These are phyloP conservation scores for Cyberlindnera maclurae DNA, from an alignment of 805 yeast genomes.

Conservation along the genomic window DNA sequence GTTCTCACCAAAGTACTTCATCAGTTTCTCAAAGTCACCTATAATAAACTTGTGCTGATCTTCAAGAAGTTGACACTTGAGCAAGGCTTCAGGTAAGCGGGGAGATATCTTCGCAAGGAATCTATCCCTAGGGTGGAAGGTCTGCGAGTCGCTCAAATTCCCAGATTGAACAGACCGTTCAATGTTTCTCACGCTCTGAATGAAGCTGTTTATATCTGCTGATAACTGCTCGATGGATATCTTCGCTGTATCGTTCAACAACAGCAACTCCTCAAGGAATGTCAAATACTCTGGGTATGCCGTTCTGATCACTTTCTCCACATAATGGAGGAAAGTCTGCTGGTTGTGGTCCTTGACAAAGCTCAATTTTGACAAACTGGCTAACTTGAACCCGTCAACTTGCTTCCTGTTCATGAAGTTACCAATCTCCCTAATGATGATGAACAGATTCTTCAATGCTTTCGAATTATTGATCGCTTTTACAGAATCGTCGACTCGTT, in stretches of 20 bases:
- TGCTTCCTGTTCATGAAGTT: conserved; percentile 96
- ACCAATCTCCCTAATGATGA: conserved; percentile 84
- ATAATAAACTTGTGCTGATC: conserved; percentile 58
- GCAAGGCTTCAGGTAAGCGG: conserved; percentile 67
- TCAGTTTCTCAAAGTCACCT: conserved; percentile 58
- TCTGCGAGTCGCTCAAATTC: conserved; percentile 69
- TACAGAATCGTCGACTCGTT: conserved; percentile 67
- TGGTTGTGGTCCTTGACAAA: conserved; percentile 88
- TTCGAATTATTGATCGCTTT: conserved; percentile 58
- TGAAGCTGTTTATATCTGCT: conserved; percentile 60
- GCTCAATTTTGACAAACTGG: conserved; percentile 82
- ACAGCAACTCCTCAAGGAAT: conserved; percentile 65
- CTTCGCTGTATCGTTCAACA: conserved; percentile 48
- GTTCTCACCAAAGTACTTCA: conserved; percentile 91
- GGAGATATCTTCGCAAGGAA: conserved; percentile 55
- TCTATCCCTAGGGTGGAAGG: conserved; percentile 79
- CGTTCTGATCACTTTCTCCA: conserved; percentile 80
- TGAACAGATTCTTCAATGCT: conserved; percentile 65
- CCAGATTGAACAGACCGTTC: conserved; percentile 73
- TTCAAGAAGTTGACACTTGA: conserved; percentile 56
- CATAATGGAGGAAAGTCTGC: conserved; percentile 83
- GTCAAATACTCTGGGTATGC: conserved; percentile 72
- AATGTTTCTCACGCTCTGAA: conserved; percentile 58
- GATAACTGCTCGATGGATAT: conserved; percentile 77
- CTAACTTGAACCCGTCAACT: conserved; percentile 86